Percentiles rank a stretch among this genome's conserved stretches.
These are phyloP conservation scores for Gypsophila paniculata DNA, from an alignment of 179 eudicot genomes.

Conservation along the genomic window DNA sequence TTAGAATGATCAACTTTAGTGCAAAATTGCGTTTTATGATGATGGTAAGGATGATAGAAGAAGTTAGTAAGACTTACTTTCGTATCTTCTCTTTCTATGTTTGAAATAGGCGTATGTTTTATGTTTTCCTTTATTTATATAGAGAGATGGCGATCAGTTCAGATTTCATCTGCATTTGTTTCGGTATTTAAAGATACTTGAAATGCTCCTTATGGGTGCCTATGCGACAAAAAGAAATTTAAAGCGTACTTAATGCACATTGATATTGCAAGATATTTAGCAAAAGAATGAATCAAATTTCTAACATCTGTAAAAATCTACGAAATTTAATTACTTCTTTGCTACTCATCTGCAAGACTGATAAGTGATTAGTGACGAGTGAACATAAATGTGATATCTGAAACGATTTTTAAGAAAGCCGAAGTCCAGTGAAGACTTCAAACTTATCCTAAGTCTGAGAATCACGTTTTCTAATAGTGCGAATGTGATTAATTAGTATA, in stretches of 20 bases:
- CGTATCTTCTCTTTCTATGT: constrained; percentile 1
- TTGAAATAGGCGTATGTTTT: not conserved
- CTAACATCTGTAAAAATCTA: not conserved
- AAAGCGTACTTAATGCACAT: not conserved
- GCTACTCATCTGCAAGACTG: not conserved
- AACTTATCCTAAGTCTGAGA: not conserved
- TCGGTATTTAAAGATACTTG: not conserved
- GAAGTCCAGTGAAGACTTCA: not conserved
- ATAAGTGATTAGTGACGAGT: not conserved
- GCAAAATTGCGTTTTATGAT: constrained; percentile 3
- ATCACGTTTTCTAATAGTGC: too few species aligned
- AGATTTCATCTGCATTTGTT: not conserved
- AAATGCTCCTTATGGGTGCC: not conserved
- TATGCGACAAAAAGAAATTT: not conserved
- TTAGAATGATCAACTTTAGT: not conserved
- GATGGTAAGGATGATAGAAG: not conserved
- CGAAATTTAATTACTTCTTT: not conserved
- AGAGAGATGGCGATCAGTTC: constrained; percentile 9
- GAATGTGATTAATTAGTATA: too few species aligned
- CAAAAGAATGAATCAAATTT: not conserved
- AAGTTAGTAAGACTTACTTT: not conserved
- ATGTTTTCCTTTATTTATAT: not conserved
- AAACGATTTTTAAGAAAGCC: not conserved
- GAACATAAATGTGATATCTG: not conserved
- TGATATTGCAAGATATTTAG: not conserved